Percentiles rank a stretch among this genome's conserved stretches.
These are phyloP conservation scores for Linnemannia zychae DNA, from an alignment of 192 early-diverging fungal genomes.

Conservation along the genomic window DNA sequence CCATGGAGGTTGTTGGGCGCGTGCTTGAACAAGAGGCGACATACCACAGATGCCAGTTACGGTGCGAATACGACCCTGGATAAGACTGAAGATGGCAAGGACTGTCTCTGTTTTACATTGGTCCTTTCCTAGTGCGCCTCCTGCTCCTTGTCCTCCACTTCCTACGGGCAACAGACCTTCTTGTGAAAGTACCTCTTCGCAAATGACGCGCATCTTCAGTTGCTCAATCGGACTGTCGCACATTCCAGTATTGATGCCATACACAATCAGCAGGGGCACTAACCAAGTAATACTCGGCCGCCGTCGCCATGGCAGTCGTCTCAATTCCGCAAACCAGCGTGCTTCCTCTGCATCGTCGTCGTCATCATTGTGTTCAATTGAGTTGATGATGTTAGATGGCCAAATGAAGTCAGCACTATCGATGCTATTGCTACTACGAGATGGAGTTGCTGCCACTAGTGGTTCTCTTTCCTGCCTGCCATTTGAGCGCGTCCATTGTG, in stretches of 20 bases:
- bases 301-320: not conserved
- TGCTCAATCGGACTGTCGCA: not conserved
- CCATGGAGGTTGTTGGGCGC: too few relatives aligned
- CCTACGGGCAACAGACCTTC: not conserved
- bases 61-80: constrained; percentile 2
- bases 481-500: not conserved
- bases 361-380: not conserved
- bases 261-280: not conserved
- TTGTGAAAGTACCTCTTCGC: constrained; percentile 6
- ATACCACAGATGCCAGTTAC: constrained; percentile 5
- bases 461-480: not conserved
- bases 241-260: not conserved
- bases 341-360: constrained; percentile 12
- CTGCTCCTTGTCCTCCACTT: too few relatives aligned
- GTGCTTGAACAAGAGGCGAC: not conserved
- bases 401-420: too few relatives aligned
- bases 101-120: constrained; percentile 3
- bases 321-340: constrained; percentile 12
- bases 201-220: constrained; percentile 16
- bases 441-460: not conserved
- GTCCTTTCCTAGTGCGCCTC: not conserved
- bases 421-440: not conserved
- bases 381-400: not conserved
- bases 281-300: constrained; percentile 18
- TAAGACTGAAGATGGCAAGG: not conserved